These are phyloP conservation scores for Manihot esculenta DNA, from an alignment of 441 rosid genomes.

Conservation along the genomic window DNA sequence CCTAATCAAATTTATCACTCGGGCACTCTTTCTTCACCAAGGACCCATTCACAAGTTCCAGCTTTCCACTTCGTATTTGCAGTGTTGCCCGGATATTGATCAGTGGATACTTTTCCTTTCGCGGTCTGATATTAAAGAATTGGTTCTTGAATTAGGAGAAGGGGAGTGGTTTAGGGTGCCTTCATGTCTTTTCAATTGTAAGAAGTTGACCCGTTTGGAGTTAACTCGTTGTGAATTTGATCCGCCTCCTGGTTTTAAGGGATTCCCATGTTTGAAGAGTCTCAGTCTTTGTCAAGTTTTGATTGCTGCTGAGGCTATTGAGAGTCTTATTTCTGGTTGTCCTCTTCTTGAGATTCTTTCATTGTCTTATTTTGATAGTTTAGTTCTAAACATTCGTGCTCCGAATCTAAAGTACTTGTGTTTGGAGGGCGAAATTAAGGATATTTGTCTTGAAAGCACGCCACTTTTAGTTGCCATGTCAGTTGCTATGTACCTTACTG, in stretches of 20 bases:
- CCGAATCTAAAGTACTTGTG: conserved; percentile 78
- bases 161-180: conserved; percentile 86
- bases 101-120: conserved; percentile 96
- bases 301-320: conserved; percentile 74
- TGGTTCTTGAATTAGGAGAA: conserved; percentile 82
- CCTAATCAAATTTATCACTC: conserved; percentile 64
- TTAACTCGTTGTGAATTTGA: conserved; percentile 77
- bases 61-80: conserved; percentile 58
- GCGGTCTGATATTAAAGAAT: conserved; percentile 60
- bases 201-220: conserved; percentile 65
- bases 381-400: conserved; percentile 65
- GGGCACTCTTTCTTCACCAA: conserved; percentile 77
- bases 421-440: conserved; percentile 88
- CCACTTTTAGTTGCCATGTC: conserved; percentile 68
- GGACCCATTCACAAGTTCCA: conserved; percentile 92
- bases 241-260: conserved; percentile 65
- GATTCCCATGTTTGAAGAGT: conserved; percentile 64
- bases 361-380: conserved; percentile 77
- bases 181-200: conserved; percentile 68
- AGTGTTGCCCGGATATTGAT: conserved; percentile 73
- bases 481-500: conserved; percentile 83
- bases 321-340: conserved; percentile 68
- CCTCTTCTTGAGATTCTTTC: conserved; percentile 79
- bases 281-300: conserved; percentile 78
- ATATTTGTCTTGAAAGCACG: conserved; percentile 68